Evolutionary conservation across 306 rosid genomes (phyloP).

Genomic region (Acacia crassicarpa): DNA sequence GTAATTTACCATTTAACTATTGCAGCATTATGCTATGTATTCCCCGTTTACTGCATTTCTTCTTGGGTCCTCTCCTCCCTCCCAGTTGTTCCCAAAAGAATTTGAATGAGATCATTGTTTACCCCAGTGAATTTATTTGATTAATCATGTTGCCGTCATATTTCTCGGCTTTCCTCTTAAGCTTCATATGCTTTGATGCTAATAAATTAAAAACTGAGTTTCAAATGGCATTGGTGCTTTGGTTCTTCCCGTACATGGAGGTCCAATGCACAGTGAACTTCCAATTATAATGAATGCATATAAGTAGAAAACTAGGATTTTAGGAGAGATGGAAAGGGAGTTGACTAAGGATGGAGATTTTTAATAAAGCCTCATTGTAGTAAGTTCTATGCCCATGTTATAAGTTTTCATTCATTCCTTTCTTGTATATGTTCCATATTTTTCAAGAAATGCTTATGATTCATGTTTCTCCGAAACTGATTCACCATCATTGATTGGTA

Average conservation of each 20-base stretch:
- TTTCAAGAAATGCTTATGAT: neutral
- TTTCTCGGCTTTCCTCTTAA: neutral
- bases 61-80: neutral
- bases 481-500: neutral
- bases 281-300: neutral
- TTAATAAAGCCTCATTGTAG: neutral
- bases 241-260: neutral
- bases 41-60: neutral
- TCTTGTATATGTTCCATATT: neutral
- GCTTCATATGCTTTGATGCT: neutral
- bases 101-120: slow-evolving; percentile 4
- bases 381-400: neutral
- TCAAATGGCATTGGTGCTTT: neutral
- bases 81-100: neutral
- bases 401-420: neutral
- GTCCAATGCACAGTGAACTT: slow-evolving; percentile 1
- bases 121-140: neutral
- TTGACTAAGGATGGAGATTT: neutral
- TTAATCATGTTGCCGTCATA: neutral
- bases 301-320: slow-evolving; percentile 1
- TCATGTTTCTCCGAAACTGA: slow-evolving; percentile 5
- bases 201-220: neutral
- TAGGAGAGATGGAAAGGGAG: neutral
- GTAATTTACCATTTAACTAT: too few relatives aligned
- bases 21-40: neutral